Conservation (phyloP, 371 early-diverging fungal genomes). For the Rhizopus microsporus region DNA sequence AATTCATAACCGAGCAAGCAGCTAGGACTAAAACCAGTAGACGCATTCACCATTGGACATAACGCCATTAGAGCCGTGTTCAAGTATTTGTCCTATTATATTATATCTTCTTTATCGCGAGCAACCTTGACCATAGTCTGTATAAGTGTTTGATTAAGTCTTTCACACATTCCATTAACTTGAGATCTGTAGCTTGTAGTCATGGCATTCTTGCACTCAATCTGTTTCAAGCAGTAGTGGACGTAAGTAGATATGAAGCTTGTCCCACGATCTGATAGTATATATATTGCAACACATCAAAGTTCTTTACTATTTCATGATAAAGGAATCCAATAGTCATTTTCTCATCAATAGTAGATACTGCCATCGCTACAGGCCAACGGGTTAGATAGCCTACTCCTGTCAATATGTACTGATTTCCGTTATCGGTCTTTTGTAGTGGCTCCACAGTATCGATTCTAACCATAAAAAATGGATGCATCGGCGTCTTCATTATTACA, state of each 20-base stretch:
- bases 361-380: constrained; percentile 19
- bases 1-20: constrained; percentile 29
- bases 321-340: constrained; percentile 22
- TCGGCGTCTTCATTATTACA: constrained; percentile 11
- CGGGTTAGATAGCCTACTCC: constrained; percentile 20
- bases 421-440: background rate
- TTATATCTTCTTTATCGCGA: background rate
- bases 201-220: constrained; percentile 20
- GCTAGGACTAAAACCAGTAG: constrained; percentile 15
- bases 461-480: constrained; percentile 21
- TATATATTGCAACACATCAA: constrained; percentile 16
- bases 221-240: background rate
- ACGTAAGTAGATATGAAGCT: constrained; percentile 24
- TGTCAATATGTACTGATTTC: constrained; percentile 10
- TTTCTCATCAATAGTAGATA: constrained; percentile 18
- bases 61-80: constrained; percentile 14
- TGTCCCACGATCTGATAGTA: constrained; percentile 30
- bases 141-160: constrained; percentile 27
- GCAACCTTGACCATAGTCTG: constrained; percentile 15
- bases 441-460: constrained; percentile 29
- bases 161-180: constrained; percentile 38
- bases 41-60: constrained; percentile 16
- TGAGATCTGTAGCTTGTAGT: constrained; percentile 34
- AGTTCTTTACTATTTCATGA: constrained; percentile 10
- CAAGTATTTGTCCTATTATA: constrained; percentile 20